Conservation (phyloP, 805 yeast species). For the Zygosaccharomyces pseudorouxii region DNA sequence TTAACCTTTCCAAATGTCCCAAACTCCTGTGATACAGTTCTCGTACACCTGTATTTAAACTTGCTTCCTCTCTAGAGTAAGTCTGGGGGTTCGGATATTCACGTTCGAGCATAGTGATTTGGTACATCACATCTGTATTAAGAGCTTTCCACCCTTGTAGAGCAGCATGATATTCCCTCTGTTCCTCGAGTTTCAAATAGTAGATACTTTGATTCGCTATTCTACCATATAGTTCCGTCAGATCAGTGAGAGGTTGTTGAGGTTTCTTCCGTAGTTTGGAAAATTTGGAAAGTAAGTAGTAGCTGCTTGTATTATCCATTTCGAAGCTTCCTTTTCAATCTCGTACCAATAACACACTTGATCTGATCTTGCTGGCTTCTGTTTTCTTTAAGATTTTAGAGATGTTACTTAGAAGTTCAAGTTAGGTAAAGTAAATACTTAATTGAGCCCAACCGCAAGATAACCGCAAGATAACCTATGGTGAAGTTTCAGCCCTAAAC, state of each 20-base stretch:
- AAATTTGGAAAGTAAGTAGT: conserved; percentile 17
- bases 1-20: conserved; percentile 39
- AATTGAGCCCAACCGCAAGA: neutral
- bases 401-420: neutral
- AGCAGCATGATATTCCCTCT: conserved; percentile 48
- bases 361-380: neutral
- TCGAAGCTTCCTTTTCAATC: neutral
- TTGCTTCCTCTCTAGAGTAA: conserved; percentile 44
- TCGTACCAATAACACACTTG: neutral
- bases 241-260: conserved; percentile 53
- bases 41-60: conserved; percentile 39
- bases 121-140: conserved; percentile 56
- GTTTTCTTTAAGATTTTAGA: neutral
- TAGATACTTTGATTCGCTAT: conserved; percentile 55
- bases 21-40: conserved; percentile 36
- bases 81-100: conserved; percentile 29
- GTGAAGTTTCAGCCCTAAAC: conserved; percentile 9
- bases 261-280: conserved; percentile 49
- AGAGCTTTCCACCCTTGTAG: conserved; percentile 69
- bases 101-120: conserved; percentile 50
- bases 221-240: conserved; percentile 57
- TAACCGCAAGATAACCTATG: neutral
- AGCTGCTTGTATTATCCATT: conserved; percentile 13
- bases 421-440: neutral
- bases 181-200: conserved; percentile 56